Base-by-base conservation (phyloP, 305 asterid genomes). In the Fraxinus sp. region DNA sequence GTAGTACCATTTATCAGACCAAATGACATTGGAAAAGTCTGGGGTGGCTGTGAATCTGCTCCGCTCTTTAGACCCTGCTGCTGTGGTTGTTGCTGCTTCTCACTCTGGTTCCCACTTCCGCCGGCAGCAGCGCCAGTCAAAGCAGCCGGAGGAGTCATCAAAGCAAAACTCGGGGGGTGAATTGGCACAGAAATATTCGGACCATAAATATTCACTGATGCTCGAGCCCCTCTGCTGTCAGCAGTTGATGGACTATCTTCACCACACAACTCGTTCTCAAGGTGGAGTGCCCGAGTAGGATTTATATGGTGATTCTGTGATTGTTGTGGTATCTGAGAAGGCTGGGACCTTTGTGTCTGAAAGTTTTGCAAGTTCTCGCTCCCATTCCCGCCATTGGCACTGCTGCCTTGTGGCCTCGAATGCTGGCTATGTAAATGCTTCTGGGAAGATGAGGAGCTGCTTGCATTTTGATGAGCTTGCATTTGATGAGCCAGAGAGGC, bases 351-450 rank as follows among this genome's bases (percentile, higher is more conserved):
- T 18, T 92, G 88, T 37, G 92, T 82, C 1, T 91, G 80, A 22
- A 87, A 88, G 75, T 89, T 92, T 59, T 90, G 96, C 87, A 89
- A 11, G 79, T 80, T 87, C 0, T 88, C 89, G 66, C 82, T 78
- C 55, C 89, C 93, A 68, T 85, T 81, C 30, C 86, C 89, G 32
- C 91, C 85, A 64, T 80, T 85, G 3, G 71, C 87, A 46, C 78
- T 82, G 89, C 79, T 86, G 52, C 46, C 32, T 57, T 2, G 92
- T 87, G 1, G 88, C 85, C 33, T 89, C 89, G 0, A 88, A 86
- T 90, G 95, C 84, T 91, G 97, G 77, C 64, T 76, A 82, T 88
- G 98, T 86, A 88, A 80, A 87, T 92, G 95, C 89, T 93, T 96
- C 88, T 91, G 99, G 7, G 98, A 87, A 0, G 97, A 86, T 0